Evolutionary conservation across 192 early-diverging fungal species (phyloP).

Genomic region (Coemansia sp.): DNA sequence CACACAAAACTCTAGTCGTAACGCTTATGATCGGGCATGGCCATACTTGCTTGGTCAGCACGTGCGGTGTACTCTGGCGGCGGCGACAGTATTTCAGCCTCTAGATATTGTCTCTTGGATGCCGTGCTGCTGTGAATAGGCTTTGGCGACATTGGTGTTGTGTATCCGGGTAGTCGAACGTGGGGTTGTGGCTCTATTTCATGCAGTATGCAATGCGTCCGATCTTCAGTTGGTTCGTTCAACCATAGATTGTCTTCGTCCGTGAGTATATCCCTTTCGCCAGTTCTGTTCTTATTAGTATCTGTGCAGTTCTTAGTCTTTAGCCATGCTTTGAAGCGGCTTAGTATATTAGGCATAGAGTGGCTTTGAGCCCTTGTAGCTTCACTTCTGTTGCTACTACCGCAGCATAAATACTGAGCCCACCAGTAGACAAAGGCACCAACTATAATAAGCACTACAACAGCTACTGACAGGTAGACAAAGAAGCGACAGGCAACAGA

Average conservation of each 20-base stretch:
- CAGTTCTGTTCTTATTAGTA: not conserved
- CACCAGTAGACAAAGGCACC: not conserved
- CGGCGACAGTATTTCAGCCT: not conserved
- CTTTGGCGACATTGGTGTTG: not conserved
- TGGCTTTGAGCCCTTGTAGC: too few relatives aligned
- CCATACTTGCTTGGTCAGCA: not conserved
- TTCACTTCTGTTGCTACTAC: not conserved
- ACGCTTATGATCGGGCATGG: not conserved
- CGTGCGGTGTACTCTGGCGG: not conserved
- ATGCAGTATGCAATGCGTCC: not conserved
- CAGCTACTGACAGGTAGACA: not conserved
- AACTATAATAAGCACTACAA: not conserved
- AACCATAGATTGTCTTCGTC: not conserved
- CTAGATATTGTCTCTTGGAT: not conserved
- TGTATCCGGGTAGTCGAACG: not conserved
- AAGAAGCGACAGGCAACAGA: slow-evolving; percentile 4
- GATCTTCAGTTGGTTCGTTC: not conserved
- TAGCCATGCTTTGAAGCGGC: not conserved
- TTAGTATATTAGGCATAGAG: not conserved
- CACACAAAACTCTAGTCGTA: not conserved
- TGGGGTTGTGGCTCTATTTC: not conserved
- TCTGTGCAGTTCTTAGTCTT: not conserved
- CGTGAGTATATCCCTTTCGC: not conserved
- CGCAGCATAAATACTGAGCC: not conserved
- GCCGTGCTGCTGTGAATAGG: not conserved